Evolutionary conservation across 208 protist genomes (phyloP).

Genomic region (Trypanosoma vivax): DNA sequence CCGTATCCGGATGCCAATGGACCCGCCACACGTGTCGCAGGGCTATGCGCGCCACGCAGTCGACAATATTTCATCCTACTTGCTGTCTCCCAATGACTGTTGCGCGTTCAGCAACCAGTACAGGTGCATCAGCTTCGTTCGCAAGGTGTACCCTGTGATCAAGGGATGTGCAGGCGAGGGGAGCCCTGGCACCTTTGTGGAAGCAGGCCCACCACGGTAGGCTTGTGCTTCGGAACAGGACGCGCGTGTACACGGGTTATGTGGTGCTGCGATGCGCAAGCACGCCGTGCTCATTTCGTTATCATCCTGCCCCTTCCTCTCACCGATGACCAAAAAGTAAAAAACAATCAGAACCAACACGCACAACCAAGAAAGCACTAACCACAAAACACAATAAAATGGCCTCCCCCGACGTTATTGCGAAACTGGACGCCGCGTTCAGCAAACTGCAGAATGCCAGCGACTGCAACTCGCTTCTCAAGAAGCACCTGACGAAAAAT

Average conservation of each 20-base stretch:
- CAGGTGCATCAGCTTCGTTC: conserved; percentile 46
- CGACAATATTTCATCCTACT: conserved; percentile 52
- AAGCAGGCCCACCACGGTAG: too few species aligned
- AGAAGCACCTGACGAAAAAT: conserved; percentile 32
- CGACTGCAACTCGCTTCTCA: conserved; percentile 32
- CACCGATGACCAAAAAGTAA: too few species aligned
- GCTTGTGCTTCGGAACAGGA: too few species aligned
- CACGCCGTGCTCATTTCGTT: too few species aligned
- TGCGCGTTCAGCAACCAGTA: conserved; percentile 34
- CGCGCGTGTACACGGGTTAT: too few species aligned
- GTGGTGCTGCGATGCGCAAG: too few species aligned
- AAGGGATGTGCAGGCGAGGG: not conserved
- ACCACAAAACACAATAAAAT: not conserved
- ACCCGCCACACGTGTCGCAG: conserved; percentile 54
- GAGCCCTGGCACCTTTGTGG: too few species aligned
- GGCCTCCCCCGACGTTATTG: conserved; percentile 1
- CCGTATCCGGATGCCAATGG: conserved; percentile 57
- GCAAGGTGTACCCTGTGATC: conserved; percentile 35
- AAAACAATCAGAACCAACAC: too few species aligned
- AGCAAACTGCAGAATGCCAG: conserved; percentile 9
- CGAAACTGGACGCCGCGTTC: conserved; percentile 15
- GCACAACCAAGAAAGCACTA: conserved; percentile 5
- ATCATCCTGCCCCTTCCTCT: too few species aligned
- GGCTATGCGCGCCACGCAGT: conserved; percentile 50
- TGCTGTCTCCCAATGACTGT: conserved; percentile 58